These are phyloP conservation scores for Lachancea cidri DNA, from an alignment of 805 yeast genomes.

Conservation along the genomic window DNA sequence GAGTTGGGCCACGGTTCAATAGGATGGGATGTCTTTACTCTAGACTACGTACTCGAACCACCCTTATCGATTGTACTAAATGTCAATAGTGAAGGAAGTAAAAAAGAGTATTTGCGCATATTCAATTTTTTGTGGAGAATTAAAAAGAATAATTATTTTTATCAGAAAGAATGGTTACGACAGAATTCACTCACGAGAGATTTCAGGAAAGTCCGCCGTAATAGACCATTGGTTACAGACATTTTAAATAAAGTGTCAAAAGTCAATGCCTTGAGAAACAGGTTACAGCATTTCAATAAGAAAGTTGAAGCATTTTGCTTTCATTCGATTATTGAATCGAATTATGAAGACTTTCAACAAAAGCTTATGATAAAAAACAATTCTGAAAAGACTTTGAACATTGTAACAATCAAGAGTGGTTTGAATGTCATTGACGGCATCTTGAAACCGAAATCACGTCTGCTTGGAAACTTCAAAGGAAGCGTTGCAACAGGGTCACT, in stretches of 20 bases:
- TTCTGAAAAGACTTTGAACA: slow-evolving; percentile 34
- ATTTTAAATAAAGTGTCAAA: slow-evolving; percentile 26
- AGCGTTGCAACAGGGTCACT: background rate
- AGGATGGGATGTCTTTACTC: slow-evolving; percentile 92
- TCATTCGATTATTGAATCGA: slow-evolving; percentile 30
- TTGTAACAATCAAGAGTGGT: slow-evolving; percentile 21
- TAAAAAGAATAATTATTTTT: slow-evolving; percentile 51
- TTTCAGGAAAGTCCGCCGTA: slow-evolving; percentile 19
- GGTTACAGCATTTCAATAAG: slow-evolving; percentile 31
- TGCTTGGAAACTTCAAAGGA: background rate
- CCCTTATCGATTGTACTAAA: slow-evolving; percentile 56
- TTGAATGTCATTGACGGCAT: slow-evolving; percentile 25
- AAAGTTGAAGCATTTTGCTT: slow-evolving; percentile 32
- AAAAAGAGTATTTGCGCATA: slow-evolving; percentile 63
- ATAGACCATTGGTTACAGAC: slow-evolving; percentile 27
- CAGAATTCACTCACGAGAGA: slow-evolving; percentile 31
- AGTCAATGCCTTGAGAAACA: slow-evolving; percentile 30
- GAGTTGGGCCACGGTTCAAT: slow-evolving; percentile 65
- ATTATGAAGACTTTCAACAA: slow-evolving; percentile 26
- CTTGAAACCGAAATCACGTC: slow-evolving; percentile 26
- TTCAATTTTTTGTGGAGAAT: slow-evolving; percentile 85
- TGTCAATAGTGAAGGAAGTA: slow-evolving; percentile 39
- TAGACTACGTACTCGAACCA: slow-evolving; percentile 59
- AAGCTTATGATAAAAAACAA: slow-evolving; percentile 31
- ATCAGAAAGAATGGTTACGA: slow-evolving; percentile 45